phyloP scores from a whole-genome alignment of 208 protist genomes.

The Blastocrithidia nonstop region DNA sequence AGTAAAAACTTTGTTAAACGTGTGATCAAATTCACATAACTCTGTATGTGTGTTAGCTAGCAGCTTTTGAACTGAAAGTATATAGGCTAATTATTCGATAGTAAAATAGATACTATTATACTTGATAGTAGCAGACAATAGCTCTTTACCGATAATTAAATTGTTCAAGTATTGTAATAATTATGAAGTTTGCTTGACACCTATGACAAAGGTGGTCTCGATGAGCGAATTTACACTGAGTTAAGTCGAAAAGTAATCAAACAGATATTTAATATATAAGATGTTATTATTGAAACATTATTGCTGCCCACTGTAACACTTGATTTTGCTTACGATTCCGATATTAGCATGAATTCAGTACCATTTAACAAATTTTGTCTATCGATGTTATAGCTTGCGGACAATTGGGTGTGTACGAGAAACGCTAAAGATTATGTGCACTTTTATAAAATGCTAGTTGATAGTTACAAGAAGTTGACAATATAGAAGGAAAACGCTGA shows the following conservation, averaged over 20 bases:
- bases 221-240: constrained; percentile 37
- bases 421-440: constrained; percentile 17
- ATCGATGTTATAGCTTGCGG: constrained; percentile 56
- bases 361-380: constrained; percentile 38
- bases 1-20: constrained; percentile 6
- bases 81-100: constrained; percentile 42
- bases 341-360: constrained; percentile 12
- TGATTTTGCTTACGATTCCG: constrained; percentile 37
- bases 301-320: constrained; percentile 27
- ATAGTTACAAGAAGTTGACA: neutral
- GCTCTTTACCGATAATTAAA: constrained; percentile 17
- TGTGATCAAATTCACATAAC: constrained; percentile 15
- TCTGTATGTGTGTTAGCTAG: constrained; percentile 29
- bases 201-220: neutral
- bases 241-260: constrained; percentile 42
- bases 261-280: constrained; percentile 27
- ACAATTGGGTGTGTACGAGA: constrained; percentile 51
- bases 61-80: constrained; percentile 36
- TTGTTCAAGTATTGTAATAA: constrained; percentile 21
- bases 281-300: constrained; percentile 23
- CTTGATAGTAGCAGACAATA: constrained; percentile 33
- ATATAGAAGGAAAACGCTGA: neutral
- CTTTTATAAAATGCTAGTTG: constrained; percentile 10
- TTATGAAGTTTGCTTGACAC: constrained; percentile 33
- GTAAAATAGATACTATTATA: constrained; percentile 28